A percentile compares a stretch with the other conserved stretches of the same genome.
These are phyloP conservation scores for Leptographium procerum DNA, from an alignment of 2,329 filamentous ascomycete species.

Conservation along the genomic window DNA sequence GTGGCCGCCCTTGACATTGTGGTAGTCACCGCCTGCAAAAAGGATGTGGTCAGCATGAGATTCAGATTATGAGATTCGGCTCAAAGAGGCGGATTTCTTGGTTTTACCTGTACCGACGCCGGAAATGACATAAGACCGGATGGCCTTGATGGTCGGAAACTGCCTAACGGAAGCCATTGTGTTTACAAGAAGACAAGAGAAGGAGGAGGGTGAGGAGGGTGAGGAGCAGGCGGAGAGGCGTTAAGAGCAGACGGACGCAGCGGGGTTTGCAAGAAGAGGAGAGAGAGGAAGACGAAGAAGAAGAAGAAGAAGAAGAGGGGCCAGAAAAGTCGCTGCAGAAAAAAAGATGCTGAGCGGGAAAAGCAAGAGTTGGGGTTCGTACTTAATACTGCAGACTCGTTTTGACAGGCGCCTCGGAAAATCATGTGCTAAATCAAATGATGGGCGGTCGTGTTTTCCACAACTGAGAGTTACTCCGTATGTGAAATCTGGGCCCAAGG, in stretches of 20 bases:
- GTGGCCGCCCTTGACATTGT: slow-evolving; percentile 72
- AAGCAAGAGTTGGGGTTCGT: not conserved
- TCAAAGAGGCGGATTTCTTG: not conserved
- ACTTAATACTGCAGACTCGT: not conserved
- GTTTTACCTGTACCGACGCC: slow-evolving; percentile 45
- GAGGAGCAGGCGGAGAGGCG: not conserved
- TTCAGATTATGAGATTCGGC: not conserved
- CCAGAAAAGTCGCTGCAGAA: not conserved
- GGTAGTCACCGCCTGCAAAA: slow-evolving; percentile 63
- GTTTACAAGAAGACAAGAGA: not conserved
- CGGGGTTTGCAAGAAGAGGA: too few relatives aligned
- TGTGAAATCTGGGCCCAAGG: too few relatives aligned
- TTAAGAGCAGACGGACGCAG: not conserved
- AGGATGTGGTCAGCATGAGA: slow-evolving; percentile 1
- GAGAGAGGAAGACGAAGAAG: not conserved
- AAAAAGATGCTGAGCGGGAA: not conserved
- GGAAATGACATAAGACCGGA: slow-evolving; percentile 61
- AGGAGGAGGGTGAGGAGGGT: not conserved
- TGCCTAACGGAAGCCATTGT: slow-evolving; percentile 37
- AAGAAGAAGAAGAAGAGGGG: not conserved
- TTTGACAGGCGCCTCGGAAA: too few relatives aligned
- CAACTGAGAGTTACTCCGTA: too few relatives aligned
- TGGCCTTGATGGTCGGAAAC: slow-evolving; percentile 66
- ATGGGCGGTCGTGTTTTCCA: not conserved
- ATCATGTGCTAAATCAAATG: too few relatives aligned